Conservation (phyloP, 306 rosid species). For the Ceratonia siliqua region DNA sequence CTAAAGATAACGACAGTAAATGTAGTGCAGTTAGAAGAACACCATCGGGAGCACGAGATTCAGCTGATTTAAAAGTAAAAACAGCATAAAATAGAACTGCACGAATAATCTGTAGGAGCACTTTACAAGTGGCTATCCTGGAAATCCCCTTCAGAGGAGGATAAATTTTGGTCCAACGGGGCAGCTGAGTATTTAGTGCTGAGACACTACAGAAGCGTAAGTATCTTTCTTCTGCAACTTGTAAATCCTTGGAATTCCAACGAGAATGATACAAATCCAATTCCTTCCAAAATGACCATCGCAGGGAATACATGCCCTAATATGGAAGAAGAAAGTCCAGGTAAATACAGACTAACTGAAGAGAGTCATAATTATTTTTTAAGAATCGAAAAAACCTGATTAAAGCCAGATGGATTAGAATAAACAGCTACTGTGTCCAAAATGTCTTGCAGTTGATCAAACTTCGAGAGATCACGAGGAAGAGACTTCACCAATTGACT, state of each 20-base stretch:
- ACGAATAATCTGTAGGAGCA: conserved; percentile 72
- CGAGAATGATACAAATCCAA: conserved; percentile 93
- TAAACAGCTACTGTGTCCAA: conserved; percentile 71
- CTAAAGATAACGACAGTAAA: conserved; percentile 78
- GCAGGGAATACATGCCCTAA: conserved; percentile 90
- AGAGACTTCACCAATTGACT: conserved; percentile 95
- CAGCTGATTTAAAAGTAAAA: conserved; percentile 56
- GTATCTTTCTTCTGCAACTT: conserved; percentile 96
- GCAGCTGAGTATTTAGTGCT: conserved; percentile 71
- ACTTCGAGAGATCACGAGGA: conserved; percentile 88
- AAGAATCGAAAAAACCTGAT: conserved; percentile 56
- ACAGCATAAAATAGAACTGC: conserved; percentile 88
- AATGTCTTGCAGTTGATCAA: conserved; percentile 69
- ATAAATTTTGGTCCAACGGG: conserved; percentile 80
- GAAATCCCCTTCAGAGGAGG: conserved; percentile 77
- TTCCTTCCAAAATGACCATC: conserved; percentile 80
- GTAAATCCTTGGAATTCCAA: conserved; percentile 91
- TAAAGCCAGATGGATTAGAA: conserved; percentile 88
- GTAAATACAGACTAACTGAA: conserved; percentile 27
- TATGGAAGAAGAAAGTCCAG: conserved; percentile 29
- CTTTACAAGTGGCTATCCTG: conserved; percentile 85
- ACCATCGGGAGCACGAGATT: conserved; percentile 87
- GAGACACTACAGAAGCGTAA: conserved; percentile 69
- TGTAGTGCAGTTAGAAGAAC: conserved; percentile 86
- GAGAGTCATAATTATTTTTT: background rate